Evolutionary conservation across 1,139 yeast species (phyloP).

Genomic region (Saccharomyces hybrid): DNA sequence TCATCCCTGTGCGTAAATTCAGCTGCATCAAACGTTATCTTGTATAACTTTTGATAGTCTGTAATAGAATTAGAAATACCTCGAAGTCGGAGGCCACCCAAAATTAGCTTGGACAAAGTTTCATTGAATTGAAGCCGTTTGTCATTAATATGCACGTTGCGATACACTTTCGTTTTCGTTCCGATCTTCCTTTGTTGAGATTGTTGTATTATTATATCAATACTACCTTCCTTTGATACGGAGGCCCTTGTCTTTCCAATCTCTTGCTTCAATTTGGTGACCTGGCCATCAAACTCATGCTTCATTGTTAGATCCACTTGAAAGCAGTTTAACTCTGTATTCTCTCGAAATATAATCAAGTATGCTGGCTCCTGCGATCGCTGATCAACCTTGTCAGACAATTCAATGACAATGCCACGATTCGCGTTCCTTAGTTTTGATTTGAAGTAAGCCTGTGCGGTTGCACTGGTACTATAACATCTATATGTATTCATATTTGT

Average conservation of each 20-base stretch:
- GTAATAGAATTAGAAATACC: slow-evolving; percentile 25
- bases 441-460: slow-evolving; percentile 23
- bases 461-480: slow-evolving; percentile 23
- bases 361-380: background rate
- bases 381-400: background rate
- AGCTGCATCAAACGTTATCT: slow-evolving; percentile 28
- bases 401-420: slow-evolving; percentile 23
- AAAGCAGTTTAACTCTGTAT: background rate
- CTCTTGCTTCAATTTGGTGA: background rate
- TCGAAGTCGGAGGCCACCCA: slow-evolving; percentile 28
- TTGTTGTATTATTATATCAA: slow-evolving; percentile 18
- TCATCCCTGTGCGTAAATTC: slow-evolving; percentile 29
- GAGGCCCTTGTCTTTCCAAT: background rate
- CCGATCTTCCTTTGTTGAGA: slow-evolving; percentile 12
- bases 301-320: background rate
- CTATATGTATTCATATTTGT: slow-evolving; percentile 1
- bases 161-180: slow-evolving; percentile 11
- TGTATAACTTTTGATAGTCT: slow-evolving; percentile 26
- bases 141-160: slow-evolving; percentile 17
- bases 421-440: slow-evolving; percentile 20
- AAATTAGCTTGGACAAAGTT: slow-evolving; percentile 26
- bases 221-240: slow-evolving; percentile 6
- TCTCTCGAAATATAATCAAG: background rate
- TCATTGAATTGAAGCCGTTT: slow-evolving; percentile 22
- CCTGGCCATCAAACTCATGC: slow-evolving; percentile 5